Evolutionary conservation across 176 grass and related monocot species (phyloP), one percentile per base, ranked within the genome.

Genomic region (Saccharum officinarum): DNA sequence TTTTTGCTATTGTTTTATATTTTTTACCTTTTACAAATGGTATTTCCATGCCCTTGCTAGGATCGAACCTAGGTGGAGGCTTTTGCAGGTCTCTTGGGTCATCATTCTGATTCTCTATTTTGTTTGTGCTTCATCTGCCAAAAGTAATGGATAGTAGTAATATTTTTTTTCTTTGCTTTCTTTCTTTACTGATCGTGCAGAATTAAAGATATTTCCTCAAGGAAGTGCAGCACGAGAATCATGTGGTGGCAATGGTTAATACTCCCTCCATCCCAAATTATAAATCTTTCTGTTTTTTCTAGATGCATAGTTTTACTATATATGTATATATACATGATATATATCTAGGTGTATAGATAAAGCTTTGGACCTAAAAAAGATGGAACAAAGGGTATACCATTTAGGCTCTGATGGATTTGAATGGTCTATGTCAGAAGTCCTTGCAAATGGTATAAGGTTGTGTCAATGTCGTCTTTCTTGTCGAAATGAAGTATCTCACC

Each of bases 391-490:
- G 22, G 0, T 13, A 20, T 1, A 68, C 30, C 4, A 13, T 7
- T 49, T 49, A 63, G n/a, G 13, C n/a, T 42, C 2, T 0, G 5
- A n/a, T 20, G 2, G n/a, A 16, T 23, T 30, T 30, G 42, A 15
- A 8, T 7, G 40, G 41, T 73, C n/a, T 45, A n/a, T 1, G 12
- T 15, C 22, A 25, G 6, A 71, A 71, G 11, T 47, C 17, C 3
- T 47, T 1, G 30, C 47, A 45, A 28, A 9, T 13, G 45, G 7
- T 47, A 30, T 25, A 73, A 1, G 1, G 3, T 73, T 73, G 4
- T 12, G 69, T 77, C 67, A 30, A 39, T 74, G 25, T 80, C 71
- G 49, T 28, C 71, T 85, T 85, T 76, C 6, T 63, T 63, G 10
- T 28, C 4, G 23, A 30, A 30, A 30, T 25, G 4, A 64, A 30